Conservation (phyloP, 805 yeast species). For the Barnettozyma siamensis region DNA sequence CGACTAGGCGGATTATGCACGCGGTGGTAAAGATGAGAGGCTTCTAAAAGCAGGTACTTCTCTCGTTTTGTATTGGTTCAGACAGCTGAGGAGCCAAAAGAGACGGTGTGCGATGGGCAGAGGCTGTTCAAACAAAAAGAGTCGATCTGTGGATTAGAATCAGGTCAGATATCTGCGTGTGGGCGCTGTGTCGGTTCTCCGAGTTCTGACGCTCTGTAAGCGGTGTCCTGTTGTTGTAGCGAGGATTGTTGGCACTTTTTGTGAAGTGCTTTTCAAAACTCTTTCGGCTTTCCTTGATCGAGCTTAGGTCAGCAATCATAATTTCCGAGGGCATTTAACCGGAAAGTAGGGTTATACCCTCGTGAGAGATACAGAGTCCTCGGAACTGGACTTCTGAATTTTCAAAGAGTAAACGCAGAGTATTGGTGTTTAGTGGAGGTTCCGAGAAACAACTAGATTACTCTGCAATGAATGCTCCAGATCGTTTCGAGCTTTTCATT, state of each 20-base stretch:
- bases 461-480: slow-evolving; percentile 94
- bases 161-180: neutral
- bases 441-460: neutral
- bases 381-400: no score
- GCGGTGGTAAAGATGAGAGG: neutral
- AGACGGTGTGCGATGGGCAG: neutral
- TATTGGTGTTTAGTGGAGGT: no score
- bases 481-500: slow-evolving; percentile 92
- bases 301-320: neutral
- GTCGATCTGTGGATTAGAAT: neutral
- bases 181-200: neutral
- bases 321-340: no score
- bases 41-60: neutral
- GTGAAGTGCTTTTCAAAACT: slow-evolving; percentile 3
- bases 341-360: no score
- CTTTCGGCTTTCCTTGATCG: neutral
- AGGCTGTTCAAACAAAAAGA: neutral
- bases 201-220: neutral
- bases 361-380: no score
- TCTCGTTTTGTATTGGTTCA: neutral
- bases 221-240: neutral
- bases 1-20: no score
- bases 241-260: slow-evolving; percentile 2
- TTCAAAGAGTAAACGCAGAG: no score
- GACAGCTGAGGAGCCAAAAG: neutral